Conservation (phyloP, 2,329 filamentous ascomycete genomes). For the Sclerotinia glacialis region DNA sequence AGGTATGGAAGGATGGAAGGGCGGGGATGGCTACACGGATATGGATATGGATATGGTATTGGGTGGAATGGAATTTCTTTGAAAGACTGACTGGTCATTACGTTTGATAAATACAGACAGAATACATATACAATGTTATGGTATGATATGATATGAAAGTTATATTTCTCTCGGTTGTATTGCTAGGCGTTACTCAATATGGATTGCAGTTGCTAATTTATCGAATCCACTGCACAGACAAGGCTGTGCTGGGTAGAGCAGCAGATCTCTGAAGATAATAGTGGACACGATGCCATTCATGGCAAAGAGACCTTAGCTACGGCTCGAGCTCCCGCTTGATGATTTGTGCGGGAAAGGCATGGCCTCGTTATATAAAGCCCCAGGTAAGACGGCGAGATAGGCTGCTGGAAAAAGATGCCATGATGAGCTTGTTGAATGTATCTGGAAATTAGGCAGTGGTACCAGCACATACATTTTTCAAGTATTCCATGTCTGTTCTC, state of each 20-base stretch:
- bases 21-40: background rate
- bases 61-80: background rate
- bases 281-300: background rate
- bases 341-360: background rate
- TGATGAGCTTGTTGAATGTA: too few relatives aligned
- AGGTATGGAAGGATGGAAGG: background rate
- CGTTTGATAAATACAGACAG: conserved; percentile 1
- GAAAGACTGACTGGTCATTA: background rate
- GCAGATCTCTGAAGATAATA: background rate
- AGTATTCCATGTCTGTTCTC: background rate
- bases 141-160: background rate
- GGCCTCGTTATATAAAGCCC: background rate
- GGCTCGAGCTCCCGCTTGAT: background rate
- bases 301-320: background rate
- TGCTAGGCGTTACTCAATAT: background rate
- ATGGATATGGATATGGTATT: conserved; percentile 5
- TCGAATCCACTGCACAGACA: background rate
- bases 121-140: background rate
- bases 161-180: background rate
- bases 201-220: background rate
- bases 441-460: background rate
- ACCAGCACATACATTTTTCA: background rate
- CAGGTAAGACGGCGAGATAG: background rate
- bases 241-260: background rate
- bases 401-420: background rate